Evolutionary conservation across 176 grass and related monocot species (phyloP), one percentile per base, ranked within the genome.

Genomic region (Avena insularis): DNA sequence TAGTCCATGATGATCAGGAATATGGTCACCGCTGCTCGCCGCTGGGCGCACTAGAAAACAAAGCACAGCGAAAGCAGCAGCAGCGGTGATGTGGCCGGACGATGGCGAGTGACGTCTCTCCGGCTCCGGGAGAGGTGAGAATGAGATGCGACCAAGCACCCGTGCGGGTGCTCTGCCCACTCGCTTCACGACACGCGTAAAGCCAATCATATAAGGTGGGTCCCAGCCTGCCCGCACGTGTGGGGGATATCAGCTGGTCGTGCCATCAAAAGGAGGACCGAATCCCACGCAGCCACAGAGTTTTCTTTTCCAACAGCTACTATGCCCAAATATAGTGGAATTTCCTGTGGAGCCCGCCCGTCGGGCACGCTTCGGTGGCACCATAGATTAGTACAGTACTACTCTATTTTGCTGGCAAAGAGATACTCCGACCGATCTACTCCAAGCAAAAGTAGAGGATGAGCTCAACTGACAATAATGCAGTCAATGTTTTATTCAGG

Each of bases 191-290:
- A 79, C 79, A 90, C 72, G 62, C 85, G 79, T 68, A 78, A 78
- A 82, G 79, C 6, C 0, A 49, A 12, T 51, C 79, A 82, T 53
- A 5, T 59, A 73, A 51, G 61, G 0, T 14, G 82, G 77, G 54
- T 2, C 53, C 83, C 62, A 38, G 4, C 38, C 1, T 15, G 55
- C 48, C 46, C 64, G 53, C 84, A 90, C 84, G 72, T 90, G 89
- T 85, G 82, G 45, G 62, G 79, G 54, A 80, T 89, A 79, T 72
- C 73, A 86, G 73, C 84, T 43, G 63, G 84, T 83, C 79, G 27
- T 50, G 45, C 62, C 53, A 40, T 51, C 50, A 4, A 75, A 65
- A 62, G 38, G 38, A 62, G 38, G 38, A 12, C n/a, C 29, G 79
- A 47, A 33, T 60, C 15, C 40, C 54, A 20, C 49, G n/a, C 29